These are phyloP conservation scores for Fusarium coicis DNA, from an alignment of 2,329 filamentous ascomycete species.

Conservation along the genomic window DNA sequence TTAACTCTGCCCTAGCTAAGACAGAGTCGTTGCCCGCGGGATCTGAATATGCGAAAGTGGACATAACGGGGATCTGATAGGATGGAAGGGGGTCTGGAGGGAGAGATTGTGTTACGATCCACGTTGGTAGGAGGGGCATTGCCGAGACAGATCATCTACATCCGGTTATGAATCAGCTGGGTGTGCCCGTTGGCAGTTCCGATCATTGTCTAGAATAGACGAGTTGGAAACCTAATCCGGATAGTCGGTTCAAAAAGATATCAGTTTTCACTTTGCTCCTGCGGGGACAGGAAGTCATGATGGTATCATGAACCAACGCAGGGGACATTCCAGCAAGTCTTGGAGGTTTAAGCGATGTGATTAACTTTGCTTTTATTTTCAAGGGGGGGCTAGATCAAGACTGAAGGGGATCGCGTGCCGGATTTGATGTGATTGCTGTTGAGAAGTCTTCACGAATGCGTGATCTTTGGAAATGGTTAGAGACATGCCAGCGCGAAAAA, in stretches of 20 bases:
- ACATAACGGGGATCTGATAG: neutral
- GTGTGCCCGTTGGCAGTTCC: neutral
- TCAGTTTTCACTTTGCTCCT: rapidly evolving
- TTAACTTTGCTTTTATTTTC: neutral
- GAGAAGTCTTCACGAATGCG: neutral
- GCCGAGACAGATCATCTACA: neutral
- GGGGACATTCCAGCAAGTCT: neutral
- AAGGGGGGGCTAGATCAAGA: neutral
- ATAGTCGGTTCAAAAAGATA: neutral
- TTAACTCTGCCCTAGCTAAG: neutral
- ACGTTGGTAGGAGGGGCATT: neutral
- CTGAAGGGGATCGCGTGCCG: too few relatives aligned
- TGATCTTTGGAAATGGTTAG: neutral
- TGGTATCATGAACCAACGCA: neutral
- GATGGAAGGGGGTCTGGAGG: neutral
- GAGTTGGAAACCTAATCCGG: neutral
- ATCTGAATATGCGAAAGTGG: neutral
- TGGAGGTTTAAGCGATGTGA: neutral
- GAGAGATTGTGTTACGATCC: neutral
- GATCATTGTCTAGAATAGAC: neutral
- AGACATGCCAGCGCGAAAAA: neutral
- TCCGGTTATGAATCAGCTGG: neutral
- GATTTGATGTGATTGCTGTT: neutral
- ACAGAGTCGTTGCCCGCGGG: neutral
- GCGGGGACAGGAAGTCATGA: neutral